Conservation (phyloP, 306 rosid genomes). For the Inga leiocalycina region DNA sequence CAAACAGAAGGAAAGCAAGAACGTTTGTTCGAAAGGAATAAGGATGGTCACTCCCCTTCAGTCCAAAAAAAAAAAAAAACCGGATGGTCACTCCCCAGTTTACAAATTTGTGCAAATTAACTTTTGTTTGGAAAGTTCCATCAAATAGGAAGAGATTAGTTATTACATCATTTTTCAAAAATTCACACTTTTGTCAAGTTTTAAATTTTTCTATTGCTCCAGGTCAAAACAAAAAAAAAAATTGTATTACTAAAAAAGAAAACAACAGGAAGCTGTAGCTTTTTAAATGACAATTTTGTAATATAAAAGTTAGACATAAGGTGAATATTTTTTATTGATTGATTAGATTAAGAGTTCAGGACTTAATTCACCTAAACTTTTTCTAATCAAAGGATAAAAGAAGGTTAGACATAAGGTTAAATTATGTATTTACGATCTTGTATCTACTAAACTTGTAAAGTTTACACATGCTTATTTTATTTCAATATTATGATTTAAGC, state of each 20-base stretch:
- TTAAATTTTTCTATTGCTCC: not conserved
- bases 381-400: too few species aligned
- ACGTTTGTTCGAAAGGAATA: not conserved
- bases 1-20: constrained; percentile 14
- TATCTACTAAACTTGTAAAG: not conserved
- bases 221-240: too few species aligned
- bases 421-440: not conserved
- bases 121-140: not conserved
- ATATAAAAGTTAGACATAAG: too few species aligned
- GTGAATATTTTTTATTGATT: too few species aligned
- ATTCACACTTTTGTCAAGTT: not conserved
- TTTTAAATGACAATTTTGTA: not conserved
- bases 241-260: too few species aligned
- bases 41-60: not conserved
- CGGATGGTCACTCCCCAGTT: not conserved
- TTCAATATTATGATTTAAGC: not conserved
- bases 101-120: not conserved
- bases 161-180: not conserved
- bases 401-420: too few species aligned
- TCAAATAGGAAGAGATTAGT: too few species aligned
- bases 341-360: too few species aligned
- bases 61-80: too few species aligned
- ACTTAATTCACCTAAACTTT: too few species aligned
- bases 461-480: not conserved
- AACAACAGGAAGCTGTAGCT: too few species aligned